Evolutionary conservation across 108 stramenopile genomes (phyloP).

Genomic region (Chaetoceros tenuissimus): DNA sequence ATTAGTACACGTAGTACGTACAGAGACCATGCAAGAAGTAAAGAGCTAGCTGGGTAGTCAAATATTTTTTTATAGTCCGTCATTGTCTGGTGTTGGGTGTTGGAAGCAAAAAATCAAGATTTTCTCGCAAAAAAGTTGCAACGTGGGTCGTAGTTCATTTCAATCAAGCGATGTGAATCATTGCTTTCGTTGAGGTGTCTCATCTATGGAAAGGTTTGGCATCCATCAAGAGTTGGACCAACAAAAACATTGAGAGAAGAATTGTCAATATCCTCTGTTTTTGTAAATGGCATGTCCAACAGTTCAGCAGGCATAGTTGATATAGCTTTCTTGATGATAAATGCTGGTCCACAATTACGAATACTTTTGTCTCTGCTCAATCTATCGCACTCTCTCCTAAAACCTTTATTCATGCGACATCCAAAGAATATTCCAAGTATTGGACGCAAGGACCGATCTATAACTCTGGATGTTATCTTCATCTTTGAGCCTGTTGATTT

Average conservation of each 20-base stretch:
- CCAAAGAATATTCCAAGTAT: slow-evolving; percentile 46
- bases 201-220: too few relatives aligned
- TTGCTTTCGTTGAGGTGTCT: too few relatives aligned
- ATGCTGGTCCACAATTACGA: slow-evolving; percentile 65
- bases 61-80: too few relatives aligned
- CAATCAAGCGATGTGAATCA: too few relatives aligned
- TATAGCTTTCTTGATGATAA: slow-evolving; percentile 49
- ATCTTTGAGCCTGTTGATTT: neutral
- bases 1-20: too few relatives aligned
- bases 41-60: too few relatives aligned
- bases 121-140: too few relatives aligned
- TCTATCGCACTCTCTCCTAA: slow-evolving; percentile 30
- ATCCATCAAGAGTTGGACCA: neutral
- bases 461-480: slow-evolving; percentile 38
- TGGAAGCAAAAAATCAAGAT: too few relatives aligned
- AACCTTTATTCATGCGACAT: slow-evolving; percentile 19
- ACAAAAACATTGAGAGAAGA: neutral
- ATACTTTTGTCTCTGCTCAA: slow-evolving; percentile 31
- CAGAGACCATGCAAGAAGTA: too few relatives aligned
- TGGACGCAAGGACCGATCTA: slow-evolving; percentile 45
- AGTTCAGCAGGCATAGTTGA: slow-evolving; percentile 14
- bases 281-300: slow-evolving; percentile 16
- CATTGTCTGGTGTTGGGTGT: too few relatives aligned
- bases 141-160: too few relatives aligned
- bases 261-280: neutral